These are phyloP conservation scores for Auriscalpium vulgare DNA, from an alignment of 768 basidiomycete species.

Conservation along the genomic window DNA sequence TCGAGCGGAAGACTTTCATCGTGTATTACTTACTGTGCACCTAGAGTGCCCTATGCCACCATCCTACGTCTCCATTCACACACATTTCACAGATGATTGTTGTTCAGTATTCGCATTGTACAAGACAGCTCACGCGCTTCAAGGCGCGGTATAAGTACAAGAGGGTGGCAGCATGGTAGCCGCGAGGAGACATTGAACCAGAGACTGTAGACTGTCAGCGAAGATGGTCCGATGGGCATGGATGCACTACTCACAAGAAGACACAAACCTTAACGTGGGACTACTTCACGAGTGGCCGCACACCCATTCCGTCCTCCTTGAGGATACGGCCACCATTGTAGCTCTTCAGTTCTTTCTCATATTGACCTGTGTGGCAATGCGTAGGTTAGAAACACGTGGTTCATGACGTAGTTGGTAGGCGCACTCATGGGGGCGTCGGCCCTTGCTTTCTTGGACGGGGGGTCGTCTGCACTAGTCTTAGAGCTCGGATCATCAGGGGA, in stretches of 20 bases:
- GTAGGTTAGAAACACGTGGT: neutral
- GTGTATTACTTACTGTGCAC: neutral
- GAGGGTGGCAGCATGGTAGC: neutral
- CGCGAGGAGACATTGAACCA: neutral
- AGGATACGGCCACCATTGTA: constrained; percentile 29
- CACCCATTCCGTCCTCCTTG: constrained; percentile 36
- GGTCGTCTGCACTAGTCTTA: constrained; percentile 27
- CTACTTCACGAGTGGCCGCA: constrained; percentile 38
- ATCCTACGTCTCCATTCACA: neutral
- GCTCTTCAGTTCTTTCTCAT: constrained; percentile 34
- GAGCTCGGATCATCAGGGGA: constrained; percentile 31
- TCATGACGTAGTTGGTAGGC: constrained; percentile 3
- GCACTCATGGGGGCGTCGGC: constrained; percentile 26
- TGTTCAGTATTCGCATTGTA: too few species aligned
- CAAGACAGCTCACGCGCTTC: too few species aligned
- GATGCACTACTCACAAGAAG: neutral
- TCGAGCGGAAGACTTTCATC: neutral
- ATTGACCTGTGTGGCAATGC: constrained; percentile 23
- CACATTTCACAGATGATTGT: neutral
- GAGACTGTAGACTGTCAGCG: neutral
- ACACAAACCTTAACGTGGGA: neutral
- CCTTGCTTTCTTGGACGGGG: constrained; percentile 34
- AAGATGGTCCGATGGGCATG: neutral
- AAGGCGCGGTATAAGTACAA: neutral
- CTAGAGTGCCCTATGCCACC: neutral